Base-by-base conservation (phyloP, 208 protist genomes). In the Trypanosoma melophagium region DNA sequence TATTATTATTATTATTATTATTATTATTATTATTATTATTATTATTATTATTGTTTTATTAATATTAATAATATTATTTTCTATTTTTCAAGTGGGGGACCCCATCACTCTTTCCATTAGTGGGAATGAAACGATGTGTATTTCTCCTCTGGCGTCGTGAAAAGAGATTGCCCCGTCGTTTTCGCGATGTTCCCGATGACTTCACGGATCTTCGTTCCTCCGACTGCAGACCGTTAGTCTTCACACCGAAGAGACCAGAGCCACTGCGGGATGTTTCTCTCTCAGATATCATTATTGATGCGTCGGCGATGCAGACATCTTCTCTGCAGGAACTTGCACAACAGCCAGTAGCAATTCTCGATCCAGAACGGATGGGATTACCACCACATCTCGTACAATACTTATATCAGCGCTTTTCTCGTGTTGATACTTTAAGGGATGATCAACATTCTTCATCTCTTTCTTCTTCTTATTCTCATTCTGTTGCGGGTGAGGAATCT, bases 321-420 rank as follows among this genome's bases (percentile, higher is more conserved):
- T 66, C 67, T 42, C 61, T 47, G 62, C 60, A 60, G 58, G 31
- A 47, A 58, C 57, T 76, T 21, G 71, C 55, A 3, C 87, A 93
- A 55, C 67, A 60, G 22, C 86, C 85, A n/a, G 66, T 92, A 16
- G 91, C 85, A 19, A 52, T 69, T 16, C 61, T 96, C 2, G 80
- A 84, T n/a, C 69, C 84, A 3, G 84, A 94, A 51, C 77, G 87
- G 13, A 96, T 93, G 87, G 91, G 91, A 0, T 62, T 96, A 45
- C 91, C 88, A n/a, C 71, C 66, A n/a, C 68, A 85, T 22, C 79
- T 96, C 0, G 81, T 92, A 12, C 17, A 65, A 10, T 87, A 89
- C 69, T 64, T 94, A 35, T 68, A 88, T 56, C 53, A 64, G 8
- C 54, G 66, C 31, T 87, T 93, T 47, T 17, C 41, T n/a, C n/a